Evolutionary conservation across 768 basidiomycete genomes (phyloP).

Genomic region (Pisolithus marmoratus): DNA sequence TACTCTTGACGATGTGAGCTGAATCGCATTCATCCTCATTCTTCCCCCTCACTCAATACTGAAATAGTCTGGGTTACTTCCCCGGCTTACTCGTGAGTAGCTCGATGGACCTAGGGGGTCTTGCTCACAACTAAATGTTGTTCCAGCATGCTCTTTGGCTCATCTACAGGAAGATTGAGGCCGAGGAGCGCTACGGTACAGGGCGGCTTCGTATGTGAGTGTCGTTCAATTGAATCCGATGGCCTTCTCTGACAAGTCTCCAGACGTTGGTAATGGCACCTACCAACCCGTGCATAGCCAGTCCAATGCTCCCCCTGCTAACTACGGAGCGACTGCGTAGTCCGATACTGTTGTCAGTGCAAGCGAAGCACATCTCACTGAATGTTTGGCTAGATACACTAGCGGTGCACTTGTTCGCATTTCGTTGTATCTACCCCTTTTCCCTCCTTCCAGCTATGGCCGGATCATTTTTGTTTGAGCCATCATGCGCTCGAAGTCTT

Average conservation of each 20-base stretch:
- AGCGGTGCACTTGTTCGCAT: not conserved
- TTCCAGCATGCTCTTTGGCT: slow-evolving; percentile 79
- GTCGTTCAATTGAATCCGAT: not conserved
- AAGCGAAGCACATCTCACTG: too few relatives aligned
- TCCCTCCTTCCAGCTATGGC: slow-evolving; percentile 3
- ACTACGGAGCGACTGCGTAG: slow-evolving; percentile 29
- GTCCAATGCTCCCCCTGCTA: slow-evolving; percentile 18
- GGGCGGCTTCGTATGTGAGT: slow-evolving; percentile 74
- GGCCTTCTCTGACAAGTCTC: not conserved
- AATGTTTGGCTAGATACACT: too few relatives aligned
- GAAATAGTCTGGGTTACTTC: slow-evolving; percentile 63
- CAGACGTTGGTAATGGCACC: slow-evolving; percentile 35
- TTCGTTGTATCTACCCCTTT: not conserved
- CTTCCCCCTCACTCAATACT: slow-evolving; percentile 3
- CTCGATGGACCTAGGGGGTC: not conserved
- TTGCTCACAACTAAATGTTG: not conserved
- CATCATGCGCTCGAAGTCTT: slow-evolving; percentile 78
- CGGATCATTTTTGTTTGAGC: slow-evolving; percentile 50
- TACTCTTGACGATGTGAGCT: slow-evolving; percentile 68
- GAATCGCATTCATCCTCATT: not conserved
- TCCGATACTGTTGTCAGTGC: not conserved
- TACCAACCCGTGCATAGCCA: slow-evolving; percentile 27
- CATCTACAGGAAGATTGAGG: slow-evolving; percentile 86
- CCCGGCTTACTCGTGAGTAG: slow-evolving; percentile 51
- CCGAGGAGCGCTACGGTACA: slow-evolving; percentile 75